Evolutionary conservation across 176 grass and related monocot genomes (phyloP), one percentile per base, ranked within the genome.

Genomic region (Oryza glaberrima): DNA sequence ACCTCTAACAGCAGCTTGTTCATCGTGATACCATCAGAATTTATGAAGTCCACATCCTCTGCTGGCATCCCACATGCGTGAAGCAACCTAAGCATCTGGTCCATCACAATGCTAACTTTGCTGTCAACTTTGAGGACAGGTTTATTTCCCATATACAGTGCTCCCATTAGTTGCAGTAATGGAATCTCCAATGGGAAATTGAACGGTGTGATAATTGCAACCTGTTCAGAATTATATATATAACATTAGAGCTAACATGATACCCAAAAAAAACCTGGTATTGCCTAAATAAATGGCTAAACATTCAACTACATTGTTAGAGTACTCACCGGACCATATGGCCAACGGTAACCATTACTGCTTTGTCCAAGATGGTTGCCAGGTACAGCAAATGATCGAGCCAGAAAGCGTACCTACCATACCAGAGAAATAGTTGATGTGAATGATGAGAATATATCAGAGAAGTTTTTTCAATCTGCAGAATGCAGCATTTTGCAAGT

Each of bases 31-130:
- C 96, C 96, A 83, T 98, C 93, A 77, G 96, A 94, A 83, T 98
- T 98, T 77, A 98, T 95, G 85, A 98, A 98, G 70, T 95, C 86
- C 83, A 88, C 81, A 83, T 98, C 96, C 86, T 98, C 90, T 43
- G 65, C 83, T 49, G 96, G 96, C 61, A 98, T 88, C 79, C 91
- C 96, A 89, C 96, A 95, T 25, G 89, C 81, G 64, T 94, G 96
- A 80, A 98, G 93, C 83, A 98, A 76, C 65, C 93, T 89, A 49
- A 98, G 81, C 93, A 95, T 98, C 77, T 98, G 93, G 73, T 98
- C 96, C 96, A 98, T 98, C 75, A 98, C 96, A 81, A 98, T 90
- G 81, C 93, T 95, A 90, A 98, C 96, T 86, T 98, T 98, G 90
- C 93, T 98, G 88, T 98, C 96, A 85, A 98, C 96, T 94, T 98